Conservation (phyloP, 2,329 filamentous ascomycete genomes). For the Colletotrichum sp. region DNA sequence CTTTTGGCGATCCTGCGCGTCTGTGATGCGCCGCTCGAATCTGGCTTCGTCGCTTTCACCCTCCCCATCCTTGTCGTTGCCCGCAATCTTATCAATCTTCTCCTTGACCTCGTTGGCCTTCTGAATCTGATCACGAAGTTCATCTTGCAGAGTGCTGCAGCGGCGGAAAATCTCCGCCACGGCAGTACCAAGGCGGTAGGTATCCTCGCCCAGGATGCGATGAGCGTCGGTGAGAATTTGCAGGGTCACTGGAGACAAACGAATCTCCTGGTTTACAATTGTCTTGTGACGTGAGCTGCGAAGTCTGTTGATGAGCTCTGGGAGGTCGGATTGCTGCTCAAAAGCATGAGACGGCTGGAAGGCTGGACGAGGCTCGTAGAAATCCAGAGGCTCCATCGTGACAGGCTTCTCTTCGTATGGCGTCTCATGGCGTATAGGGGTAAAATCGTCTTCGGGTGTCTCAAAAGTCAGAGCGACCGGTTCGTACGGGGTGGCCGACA, state of each 20-base stretch:
- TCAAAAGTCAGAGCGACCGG: slow-evolving; percentile 67
- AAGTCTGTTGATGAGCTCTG: slow-evolving; percentile 59
- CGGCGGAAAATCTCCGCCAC: slow-evolving; percentile 76
- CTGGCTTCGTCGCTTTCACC: slow-evolving; percentile 58
- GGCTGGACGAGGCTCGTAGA: slow-evolving; percentile 68
- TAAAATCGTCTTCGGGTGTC: slow-evolving; percentile 56
- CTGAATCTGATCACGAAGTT: slow-evolving; percentile 70
- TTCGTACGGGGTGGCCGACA: slow-evolving; percentile 64
- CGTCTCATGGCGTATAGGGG: slow-evolving; percentile 46
- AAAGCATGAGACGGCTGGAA: slow-evolving; percentile 70
- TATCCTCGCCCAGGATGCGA: slow-evolving; percentile 73
- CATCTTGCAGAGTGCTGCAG: slow-evolving; percentile 70
- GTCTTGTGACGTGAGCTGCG: slow-evolving; percentile 66
- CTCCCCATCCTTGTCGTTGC: slow-evolving; percentile 57
- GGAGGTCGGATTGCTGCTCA: slow-evolving; percentile 60
- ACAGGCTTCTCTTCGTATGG: slow-evolving; percentile 46
- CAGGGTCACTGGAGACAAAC: slow-evolving; percentile 73
- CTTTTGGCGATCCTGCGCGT: slow-evolving; percentile 60
- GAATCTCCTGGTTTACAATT: slow-evolving; percentile 69
- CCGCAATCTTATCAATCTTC: slow-evolving; percentile 70
- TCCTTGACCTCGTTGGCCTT: slow-evolving; percentile 69
- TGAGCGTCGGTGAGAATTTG: slow-evolving; percentile 76
- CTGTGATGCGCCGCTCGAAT: slow-evolving; percentile 63
- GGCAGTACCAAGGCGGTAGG: slow-evolving; percentile 69
- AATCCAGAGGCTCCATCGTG: slow-evolving; percentile 53